Evolutionary conservation across 495 filamentous ascomycete genomes (phyloP), one percentile per base, ranked within the genome.

Genomic region (Penicillium angulare): DNA sequence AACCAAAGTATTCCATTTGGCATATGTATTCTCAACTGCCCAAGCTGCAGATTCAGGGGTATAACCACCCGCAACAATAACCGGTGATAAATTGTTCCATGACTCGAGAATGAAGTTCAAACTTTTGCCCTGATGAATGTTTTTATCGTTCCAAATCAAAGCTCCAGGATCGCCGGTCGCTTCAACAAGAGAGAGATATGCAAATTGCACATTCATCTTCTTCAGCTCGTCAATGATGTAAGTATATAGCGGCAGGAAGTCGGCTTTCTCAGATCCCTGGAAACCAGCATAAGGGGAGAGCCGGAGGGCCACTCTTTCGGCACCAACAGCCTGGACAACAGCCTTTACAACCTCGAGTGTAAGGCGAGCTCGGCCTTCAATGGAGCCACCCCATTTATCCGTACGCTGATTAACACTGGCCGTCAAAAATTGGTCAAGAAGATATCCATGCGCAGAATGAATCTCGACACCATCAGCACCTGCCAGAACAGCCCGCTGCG

Each of bases 391-490:
- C 53, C 83, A 86, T 36, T 75, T 55, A 64, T 86, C 82, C 1
- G 74, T 79, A n/a, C 81, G 75, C 35, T 66, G 67, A 60, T 85
- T 86, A 8, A 80, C 81, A 3, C 63, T 66, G 8, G 55, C 52
- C 1, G 82, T 74, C 15, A 86, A 66, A 60, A 87, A 87, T 61
- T 86, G 83, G 16, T 80, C 72, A 10, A 86, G 72, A 34, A 86
- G 78, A 60, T 86, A 86, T 13, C 83, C 81, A 52, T 84, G 79
- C 0, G 78, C 75, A 21, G 67, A 78, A 49, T 84, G 82, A 3
- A 85, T 66, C 63, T 85, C 44, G 17, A 84, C 74, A 9, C 82
- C 82, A 55, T 86, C 80, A 44, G 68, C 84, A 16, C 81, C 81
- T 15, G 80, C 81, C 55, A 74, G 76, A 23, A 83, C 66, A 24